Evolutionary conservation across 257 asterid genomes (phyloP), one percentile per base, ranked within the genome.

Genomic region (Lycium ferocissimum): DNA sequence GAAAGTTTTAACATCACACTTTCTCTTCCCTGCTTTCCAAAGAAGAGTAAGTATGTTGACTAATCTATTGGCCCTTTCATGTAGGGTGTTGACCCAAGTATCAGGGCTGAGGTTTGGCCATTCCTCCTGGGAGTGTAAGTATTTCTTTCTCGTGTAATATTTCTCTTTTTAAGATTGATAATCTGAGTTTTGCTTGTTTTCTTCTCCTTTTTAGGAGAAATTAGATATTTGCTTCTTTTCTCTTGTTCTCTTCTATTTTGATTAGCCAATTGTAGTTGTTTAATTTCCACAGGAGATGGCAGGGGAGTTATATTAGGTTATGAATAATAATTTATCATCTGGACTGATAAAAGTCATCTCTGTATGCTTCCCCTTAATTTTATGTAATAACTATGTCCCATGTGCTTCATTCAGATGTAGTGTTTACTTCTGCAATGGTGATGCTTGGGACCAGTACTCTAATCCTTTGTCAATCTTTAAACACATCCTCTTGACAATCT

Each of bases 111-210:
- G 89, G 98, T 93, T 78, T 94, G 99, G 98, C 98, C 99, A 62
- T 94, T 96, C 87, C 99, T 96, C 43, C 98, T 96, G 38, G 99
- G 98, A 92, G 98, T 93, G 99, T 94, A 93, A 92, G 98, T 89
- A 85, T 83, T 78, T 84, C 85, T 85, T 70, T 76, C 65, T 51
- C 26, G 14, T 26, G 82, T 78, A 78, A 53, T 53, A 78, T 3
- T 14, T 33, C 14, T 54, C 17, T 78, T 53, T 14, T 53, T 26
- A 78, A 53, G 82, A 51, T 53, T 53, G 49, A 53, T 53, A 15
- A 53, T 53, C 26, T 72, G 80, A 45, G 58, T 18, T 72, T 45
- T 33, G 49, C 47, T 26, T 51, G 62, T 53, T 76, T 76, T 53
- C 0, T 76, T 26, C 0, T 13, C 43, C 6, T 75, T 17, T 43